Evolutionary conservation across 169 alveolate genomes (phyloP), one percentile per base, ranked within the genome.

Genomic region (Toxoplasma gondii): DNA sequence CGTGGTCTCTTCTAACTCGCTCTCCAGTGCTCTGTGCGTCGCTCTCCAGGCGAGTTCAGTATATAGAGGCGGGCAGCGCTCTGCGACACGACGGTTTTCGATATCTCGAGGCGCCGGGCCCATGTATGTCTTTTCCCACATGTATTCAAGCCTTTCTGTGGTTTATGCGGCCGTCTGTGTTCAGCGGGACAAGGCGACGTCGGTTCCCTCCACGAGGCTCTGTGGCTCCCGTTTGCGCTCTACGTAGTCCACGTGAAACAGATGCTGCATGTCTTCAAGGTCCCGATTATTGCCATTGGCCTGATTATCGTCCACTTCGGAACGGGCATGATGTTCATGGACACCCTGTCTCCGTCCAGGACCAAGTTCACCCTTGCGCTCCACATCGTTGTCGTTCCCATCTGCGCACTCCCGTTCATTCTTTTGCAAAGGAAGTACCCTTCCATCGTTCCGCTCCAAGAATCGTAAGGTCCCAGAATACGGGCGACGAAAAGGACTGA

Each of bases 271-370:
- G 94, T 91, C n/a, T 91, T 91, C 90, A 91, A 91, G 53, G 74
- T 80, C 34, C 94, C 94, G 29, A 29, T 91, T 19, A 31, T 91
- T 7, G 94, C 94, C 22, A 34, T 78, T 4, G 94, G 91, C 24
- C 29, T 91, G 16, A 91, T 91, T 24, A 34, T 78, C 41, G 41
- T 83, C 34, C 80, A 70, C 91, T 91, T 91, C 29, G 94, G 94
- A 19, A 91, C 94, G 64, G 94, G 94, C n/a, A 53, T 91, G 82
- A 74, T 91, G 88, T 91, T 91, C 44, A 36, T 91, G 58, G 94
- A 91, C 82, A 78, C 45, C 53, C n/a, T 91, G 69, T 91, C 94
- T 9, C 94, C 94, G 27, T 91, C 94, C 16, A 17, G 94, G 41
- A 91, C 94, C 24, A 70, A 80, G 27, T n/a, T 91, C 12, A 91